phyloP scores from a whole-genome alignment of 306 rosid genomes.

The Aeschynomene evenia region DNA sequence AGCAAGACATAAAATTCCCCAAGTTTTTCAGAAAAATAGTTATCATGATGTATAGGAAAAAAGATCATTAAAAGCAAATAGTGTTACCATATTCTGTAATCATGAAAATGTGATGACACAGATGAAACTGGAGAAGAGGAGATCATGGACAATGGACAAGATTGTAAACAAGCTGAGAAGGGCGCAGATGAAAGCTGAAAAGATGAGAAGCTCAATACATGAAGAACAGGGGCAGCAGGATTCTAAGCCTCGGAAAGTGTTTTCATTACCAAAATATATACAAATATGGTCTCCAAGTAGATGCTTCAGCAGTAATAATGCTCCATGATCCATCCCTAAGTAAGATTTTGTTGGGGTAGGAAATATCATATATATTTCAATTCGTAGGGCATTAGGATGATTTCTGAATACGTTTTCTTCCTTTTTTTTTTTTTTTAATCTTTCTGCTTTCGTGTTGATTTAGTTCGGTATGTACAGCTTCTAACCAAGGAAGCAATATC shows the following conservation, averaged over 20 bases:
- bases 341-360: not conserved
- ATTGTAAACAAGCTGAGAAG: conserved; percentile 68
- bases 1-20: not conserved
- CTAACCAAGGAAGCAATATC: not conserved
- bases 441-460: not conserved
- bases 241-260: conserved; percentile 23
- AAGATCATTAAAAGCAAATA: too few relatives aligned
- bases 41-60: not conserved
- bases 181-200: conserved; percentile 71
- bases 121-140: conserved; percentile 85
- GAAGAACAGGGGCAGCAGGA: conserved; percentile 28
- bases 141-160: conserved; percentile 80
- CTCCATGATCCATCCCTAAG: conserved; percentile 12
- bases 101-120: conserved; percentile 38
- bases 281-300: conserved; percentile 35
- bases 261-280: conserved; percentile 32
- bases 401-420: not conserved
- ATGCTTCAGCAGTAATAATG: conserved; percentile 36
- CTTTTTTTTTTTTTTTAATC: too few relatives aligned
- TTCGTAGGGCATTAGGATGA: not conserved
- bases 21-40: not conserved
- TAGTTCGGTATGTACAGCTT: not conserved
- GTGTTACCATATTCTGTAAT: conserved; percentile 1
- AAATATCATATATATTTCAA: not conserved
- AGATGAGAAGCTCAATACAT: conserved; percentile 53